phyloP scores from a whole-genome alignment of 805 yeast genomes.

The Barnettozyma pratensis region DNA sequence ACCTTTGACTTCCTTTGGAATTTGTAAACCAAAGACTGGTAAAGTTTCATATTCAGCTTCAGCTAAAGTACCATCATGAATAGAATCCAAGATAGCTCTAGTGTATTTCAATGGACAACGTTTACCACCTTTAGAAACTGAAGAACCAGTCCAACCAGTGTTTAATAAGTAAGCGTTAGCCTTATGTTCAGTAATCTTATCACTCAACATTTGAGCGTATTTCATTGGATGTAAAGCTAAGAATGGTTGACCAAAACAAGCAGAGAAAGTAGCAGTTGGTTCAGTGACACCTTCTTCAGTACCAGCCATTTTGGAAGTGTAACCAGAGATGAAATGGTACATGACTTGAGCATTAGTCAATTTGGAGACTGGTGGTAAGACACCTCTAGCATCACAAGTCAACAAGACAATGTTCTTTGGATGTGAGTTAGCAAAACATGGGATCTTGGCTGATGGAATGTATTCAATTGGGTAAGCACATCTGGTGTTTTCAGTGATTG shows the following conservation, averaged over 20 bases:
- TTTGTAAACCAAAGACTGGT: slow-evolving; percentile 80
- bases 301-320: slow-evolving; percentile 99
- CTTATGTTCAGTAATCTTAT: slow-evolving; percentile 82
- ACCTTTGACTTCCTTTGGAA: slow-evolving; percentile 70
- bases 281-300: slow-evolving; percentile 98
- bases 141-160: slow-evolving; percentile 98
- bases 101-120: slow-evolving; percentile 98
- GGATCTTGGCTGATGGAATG: slow-evolving; percentile 94
- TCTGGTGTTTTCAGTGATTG: slow-evolving; percentile 95
- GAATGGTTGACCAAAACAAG: slow-evolving; percentile 99
- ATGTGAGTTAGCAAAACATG: slow-evolving; percentile 85
- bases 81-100: slow-evolving; percentile 90
- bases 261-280: slow-evolving; percentile 96
- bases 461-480: slow-evolving; percentile 97
- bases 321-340: slow-evolving; percentile 98
- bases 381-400: slow-evolving; percentile 98
- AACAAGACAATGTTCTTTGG: slow-evolving; percentile 88
- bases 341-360: slow-evolving; percentile 92
- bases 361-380: slow-evolving; percentile 93
- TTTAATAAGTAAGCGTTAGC: slow-evolving; percentile 95
- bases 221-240: slow-evolving; percentile 96
- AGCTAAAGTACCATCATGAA: slow-evolving; percentile 84
- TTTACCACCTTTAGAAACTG: slow-evolving; percentile 90
- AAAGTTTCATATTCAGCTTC: slow-evolving; percentile 77
- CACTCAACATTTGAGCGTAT: slow-evolving; percentile 93